Evolutionary conservation across 306 rosid genomes (phyloP).

Genomic region (Vachellia pachyceras): DNA sequence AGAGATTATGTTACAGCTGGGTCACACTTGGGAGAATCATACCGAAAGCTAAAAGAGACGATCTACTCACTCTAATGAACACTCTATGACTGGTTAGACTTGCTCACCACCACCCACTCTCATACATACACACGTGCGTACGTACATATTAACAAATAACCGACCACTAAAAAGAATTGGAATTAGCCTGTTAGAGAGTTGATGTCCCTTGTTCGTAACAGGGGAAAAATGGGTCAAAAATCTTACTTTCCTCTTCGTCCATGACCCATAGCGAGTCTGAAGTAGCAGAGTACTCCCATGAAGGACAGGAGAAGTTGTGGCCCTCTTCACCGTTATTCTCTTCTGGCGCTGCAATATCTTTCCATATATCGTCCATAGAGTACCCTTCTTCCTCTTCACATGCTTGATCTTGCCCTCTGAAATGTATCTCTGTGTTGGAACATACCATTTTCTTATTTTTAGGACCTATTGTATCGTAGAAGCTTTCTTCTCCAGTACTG

Average conservation of each 20-base stretch:
- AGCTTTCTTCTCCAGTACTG: conserved; percentile 63
- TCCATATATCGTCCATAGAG: conserved; percentile 96
- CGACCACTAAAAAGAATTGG: conserved; percentile 46
- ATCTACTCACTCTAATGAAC: conserved; percentile 9
- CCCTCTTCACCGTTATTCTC: conserved; percentile 46
- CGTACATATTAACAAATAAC: conserved; percentile 47
- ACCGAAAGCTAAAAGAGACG: conserved; percentile 43
- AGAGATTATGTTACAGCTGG: conserved; percentile 47
- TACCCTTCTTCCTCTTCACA: conserved; percentile 41
- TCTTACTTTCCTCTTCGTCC: conserved; percentile 65
- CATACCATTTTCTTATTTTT: background rate
- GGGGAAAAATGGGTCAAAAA: conserved; percentile 58
- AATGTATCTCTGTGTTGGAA: conserved; percentile 30
- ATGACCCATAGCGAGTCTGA: conserved; percentile 68
- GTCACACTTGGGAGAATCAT: conserved; percentile 36
- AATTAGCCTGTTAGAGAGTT: conserved; percentile 58
- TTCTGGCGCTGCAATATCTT: conserved; percentile 66
- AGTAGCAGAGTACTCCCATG: conserved; percentile 57
- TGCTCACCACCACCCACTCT: conserved; percentile 28
- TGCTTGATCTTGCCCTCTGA: conserved; percentile 24
- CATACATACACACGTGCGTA: background rate
- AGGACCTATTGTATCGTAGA: conserved; percentile 70
- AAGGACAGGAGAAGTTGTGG: conserved; percentile 47
- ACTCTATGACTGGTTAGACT: conserved; percentile 37
- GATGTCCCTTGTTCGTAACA: conserved; percentile 49